Evolutionary conservation across 768 basidiomycete species (phyloP).

Genomic region (Hygrophoropsis aurantiaca): DNA sequence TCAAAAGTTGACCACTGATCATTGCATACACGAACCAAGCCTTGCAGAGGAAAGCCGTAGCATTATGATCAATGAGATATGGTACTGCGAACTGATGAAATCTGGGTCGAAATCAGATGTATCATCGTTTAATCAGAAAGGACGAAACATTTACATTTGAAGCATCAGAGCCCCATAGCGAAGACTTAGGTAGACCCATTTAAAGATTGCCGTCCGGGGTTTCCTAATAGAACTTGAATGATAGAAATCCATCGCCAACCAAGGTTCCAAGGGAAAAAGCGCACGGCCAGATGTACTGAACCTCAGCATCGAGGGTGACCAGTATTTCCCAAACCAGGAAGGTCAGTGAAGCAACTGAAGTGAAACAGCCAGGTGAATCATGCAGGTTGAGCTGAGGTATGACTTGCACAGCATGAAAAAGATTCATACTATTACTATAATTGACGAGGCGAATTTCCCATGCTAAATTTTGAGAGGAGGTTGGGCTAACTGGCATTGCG

Average conservation of each 20-base stretch:
- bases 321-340: slow-evolving; percentile 29
- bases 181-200: slow-evolving; percentile 17
- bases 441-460: too few species aligned
- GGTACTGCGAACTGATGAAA: slow-evolving; percentile 3
- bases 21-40: slow-evolving; percentile 18
- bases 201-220: slow-evolving; percentile 12
- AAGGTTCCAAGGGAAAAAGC: background rate
- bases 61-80: slow-evolving; percentile 10
- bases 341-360: slow-evolving; percentile 23
- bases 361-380: too few species aligned
- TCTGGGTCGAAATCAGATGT: too few species aligned
- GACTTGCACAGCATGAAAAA: too few species aligned
- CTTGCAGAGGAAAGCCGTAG: slow-evolving; percentile 9
- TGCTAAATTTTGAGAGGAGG: too few species aligned
- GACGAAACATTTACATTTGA: slow-evolving; percentile 1
- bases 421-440: too few species aligned
- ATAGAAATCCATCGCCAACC: background rate
- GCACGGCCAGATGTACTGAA: slow-evolving; percentile 32
- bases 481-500: too few species aligned
- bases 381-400: too few species aligned
- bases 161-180: slow-evolving; percentile 3
- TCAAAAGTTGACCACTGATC: slow-evolving; percentile 10
- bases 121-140: too few species aligned
- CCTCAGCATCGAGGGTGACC: slow-evolving; percentile 22
- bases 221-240: slow-evolving; percentile 9